phyloP scores from a whole-genome alignment of 345 rosid genomes.

The Eucalyptus curtisii region DNA sequence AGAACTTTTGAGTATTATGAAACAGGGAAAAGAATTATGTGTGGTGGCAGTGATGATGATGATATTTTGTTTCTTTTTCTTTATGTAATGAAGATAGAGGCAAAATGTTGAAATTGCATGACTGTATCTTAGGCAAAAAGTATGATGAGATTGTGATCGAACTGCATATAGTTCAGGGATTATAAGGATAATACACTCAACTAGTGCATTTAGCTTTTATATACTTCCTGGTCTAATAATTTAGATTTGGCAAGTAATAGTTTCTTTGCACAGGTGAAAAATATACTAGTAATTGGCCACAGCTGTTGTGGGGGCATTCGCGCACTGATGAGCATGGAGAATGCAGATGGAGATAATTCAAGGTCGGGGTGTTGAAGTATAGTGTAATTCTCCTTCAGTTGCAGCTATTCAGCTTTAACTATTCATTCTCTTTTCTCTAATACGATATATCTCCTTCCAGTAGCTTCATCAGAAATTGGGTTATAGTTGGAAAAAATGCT shows the following conservation, averaged over 20 bases:
- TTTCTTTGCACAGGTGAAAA: slow-evolving; percentile 58
- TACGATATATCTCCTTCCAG: slow-evolving; percentile 8
- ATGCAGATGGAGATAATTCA: slow-evolving; percentile 41
- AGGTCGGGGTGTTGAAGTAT: slow-evolving; percentile 25
- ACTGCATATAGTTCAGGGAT: not conserved
- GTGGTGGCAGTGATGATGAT: not conserved
- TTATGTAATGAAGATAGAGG: not conserved
- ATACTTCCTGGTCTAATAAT: not conserved
- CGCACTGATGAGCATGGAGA: slow-evolving; percentile 82
- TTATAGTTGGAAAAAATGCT: slow-evolving; percentile 72
- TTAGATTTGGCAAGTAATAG: not conserved
- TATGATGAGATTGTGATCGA: not conserved
- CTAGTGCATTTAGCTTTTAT: not conserved
- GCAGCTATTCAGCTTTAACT: not conserved
- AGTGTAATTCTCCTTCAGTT: not conserved
- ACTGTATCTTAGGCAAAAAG: not conserved
- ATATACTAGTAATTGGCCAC: slow-evolving; percentile 84
- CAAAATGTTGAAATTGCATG: not conserved
- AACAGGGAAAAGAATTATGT: not conserved
- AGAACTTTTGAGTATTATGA: not conserved
- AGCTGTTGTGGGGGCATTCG: slow-evolving; percentile 96
- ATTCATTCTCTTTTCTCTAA: not conserved
- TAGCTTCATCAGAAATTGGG: slow-evolving; percentile 86
- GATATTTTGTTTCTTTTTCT: not conserved
- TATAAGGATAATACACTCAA: not conserved